Evolutionary conservation across 768 basidiomycete species (phyloP), one percentile per base, ranked within the genome.

Genomic region (Kwoniella shandongensis): DNA sequence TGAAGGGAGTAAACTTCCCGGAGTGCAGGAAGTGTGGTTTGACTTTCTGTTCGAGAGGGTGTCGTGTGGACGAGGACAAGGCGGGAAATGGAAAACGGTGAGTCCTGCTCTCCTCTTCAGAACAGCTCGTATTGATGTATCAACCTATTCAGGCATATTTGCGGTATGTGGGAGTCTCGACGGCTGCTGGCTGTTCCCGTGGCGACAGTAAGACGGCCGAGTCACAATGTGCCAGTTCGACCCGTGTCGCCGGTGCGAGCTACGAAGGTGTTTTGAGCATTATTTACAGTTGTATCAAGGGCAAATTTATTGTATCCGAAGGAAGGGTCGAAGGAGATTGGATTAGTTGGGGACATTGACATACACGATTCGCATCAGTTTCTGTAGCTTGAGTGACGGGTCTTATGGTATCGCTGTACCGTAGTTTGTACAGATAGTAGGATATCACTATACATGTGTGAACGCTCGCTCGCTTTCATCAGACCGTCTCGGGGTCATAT

Each of bases 11-110:
- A 38, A 74, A 74, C 48, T 72, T 71, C 41, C 72, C 72, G 3
- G 66, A 65, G 44, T 74, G 72, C 41, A 54, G 72, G 51, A 67
- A 66, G 50, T 74, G 72, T 50, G 65, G 67, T n/a, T 40, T 69
- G 53, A 54, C 51, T 1, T 71, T 74, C 49, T 74, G 72, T 42
- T 67, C 65, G 6, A 59, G 72, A 35, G 62, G 56, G 15, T 74
- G 72, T 54, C 54, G 72, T 27, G 59, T 74, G 0, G 70, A 59
- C 6, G 51, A 44, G 18, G 51, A 61, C 10, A 62, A 54, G 25
- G 72, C 67, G 10, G 72, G 72, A 3, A 57, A 74, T 51, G 72
- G 72, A n/a, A 74, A 66, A 45, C 55, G 51, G 64, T 63, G 56
- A 61, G 69, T 61, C 3, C 20, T 32, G 47, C 0, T 22, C 29